Base-by-base conservation (phyloP, 306 rosid species). In the Cucumis sativus region DNA sequence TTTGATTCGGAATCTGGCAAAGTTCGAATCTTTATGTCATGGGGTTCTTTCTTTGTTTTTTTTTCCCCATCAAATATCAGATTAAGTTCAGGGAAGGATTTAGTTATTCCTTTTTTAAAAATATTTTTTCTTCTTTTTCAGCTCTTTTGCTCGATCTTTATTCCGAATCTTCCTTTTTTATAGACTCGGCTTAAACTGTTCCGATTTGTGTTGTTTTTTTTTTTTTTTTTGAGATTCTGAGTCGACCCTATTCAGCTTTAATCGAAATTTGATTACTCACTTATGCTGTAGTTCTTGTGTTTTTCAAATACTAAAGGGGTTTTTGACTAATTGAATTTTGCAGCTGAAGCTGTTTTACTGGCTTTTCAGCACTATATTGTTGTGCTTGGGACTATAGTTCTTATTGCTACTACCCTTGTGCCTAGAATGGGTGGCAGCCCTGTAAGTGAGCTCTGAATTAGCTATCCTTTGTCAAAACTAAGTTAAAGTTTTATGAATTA, bases 351-450 rank as follows among this genome's bases (percentile, higher is more conserved):
- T 8, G 45, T 83, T 67, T 55, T 88, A 47, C 85, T 96, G 83
- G 99, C 85, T 35, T 96, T 96, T 80, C 99, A 96, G 84, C 99
- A 96, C 81, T 91, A 96, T 84, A 85, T 96, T 76, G 99, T 96
- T 82, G 91, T 92, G 98, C 99, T 96, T 61, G 99, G 98, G 58
- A 85, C 97, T 23, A 88, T 90, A 3, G 99, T 96, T 82, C 57
- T 96, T 84, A 85, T 96, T 75, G 87, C 96, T 37, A 88, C 79
- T 35, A 7, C 12, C 14, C 88, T 96, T n/a, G 99, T 96, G 60
- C 96, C 96, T 80, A 56, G 20, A 69, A 96, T 96, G 98, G 99
- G 99, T 28, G 99, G 99, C 47, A 74, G 16, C 82, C 85, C 84
- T 75, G 99, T 92, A 89, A 92, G 93, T 82, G n/a, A 33, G 72